Evolutionary conservation across 176 grass and related monocot species (phyloP), one percentile per base, ranked within the genome.

Genomic region (Oryza longistaminata): DNA sequence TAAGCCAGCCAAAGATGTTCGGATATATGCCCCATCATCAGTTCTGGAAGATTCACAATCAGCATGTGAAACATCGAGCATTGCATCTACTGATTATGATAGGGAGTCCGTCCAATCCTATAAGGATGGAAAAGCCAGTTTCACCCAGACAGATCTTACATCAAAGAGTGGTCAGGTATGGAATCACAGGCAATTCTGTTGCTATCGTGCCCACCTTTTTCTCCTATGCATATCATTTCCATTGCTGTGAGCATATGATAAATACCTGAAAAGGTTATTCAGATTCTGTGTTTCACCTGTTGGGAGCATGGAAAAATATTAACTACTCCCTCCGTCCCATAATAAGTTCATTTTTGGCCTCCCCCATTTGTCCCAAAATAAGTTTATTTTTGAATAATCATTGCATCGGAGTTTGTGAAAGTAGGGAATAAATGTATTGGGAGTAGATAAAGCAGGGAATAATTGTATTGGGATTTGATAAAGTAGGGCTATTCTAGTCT

Each of bases 61-160:
- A 50, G 40, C 66, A 22, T 90, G 82, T 85, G 90, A 94, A 76
- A 87, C 90, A 79, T 83, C 85, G 79, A 87, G 80, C 70, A 68
- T 85, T 79, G 62, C 81, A 79, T 85, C 86, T 61, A 79, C 85
- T 71, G 88, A 90, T 70, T 84, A 48, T 88, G 89, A 95, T 66
- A 82, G 69, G 80, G 89, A 90, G 58, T 75, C 84, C 3, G 29
- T 80, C 37, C 74, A 80, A 22, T 95, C 89, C 62, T 77, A 66
- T 48, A 91, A 82, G 31, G 83, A 92, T 80, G 95, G 88, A 82
- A 79, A 80, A 76, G 25, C 29, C 15, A 68, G 76, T 68, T 71
- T 58, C 3, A 11, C 39, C 4, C 9, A 2, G 22, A 45, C 55
- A 69, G 60, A 90, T 70, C 26, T 39, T 78, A 49, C 75, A 83